Base-by-base conservation (phyloP, 2,329 filamentous ascomycete genomes). In the Clonostachys sp. region DNA sequence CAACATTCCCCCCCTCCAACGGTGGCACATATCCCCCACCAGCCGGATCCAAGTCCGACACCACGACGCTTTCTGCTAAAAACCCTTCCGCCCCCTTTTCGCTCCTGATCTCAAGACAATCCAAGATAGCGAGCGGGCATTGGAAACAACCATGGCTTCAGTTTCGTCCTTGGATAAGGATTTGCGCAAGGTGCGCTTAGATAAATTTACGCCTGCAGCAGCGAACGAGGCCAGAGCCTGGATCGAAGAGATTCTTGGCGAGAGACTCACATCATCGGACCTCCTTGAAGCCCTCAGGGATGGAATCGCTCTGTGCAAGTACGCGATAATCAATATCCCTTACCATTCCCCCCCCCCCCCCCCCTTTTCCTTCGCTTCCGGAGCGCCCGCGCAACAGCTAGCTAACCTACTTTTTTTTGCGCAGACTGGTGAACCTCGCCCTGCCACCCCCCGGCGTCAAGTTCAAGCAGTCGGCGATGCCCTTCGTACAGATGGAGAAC, bases 401-500 rank as follows among this genome's bases (percentile, higher is more conserved):
- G 24, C 24, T 30, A 10, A 30, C 17, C 52, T 61, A 48, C 55
- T 48, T 14, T 42, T n/a, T 14, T 12, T 24, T 44, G 3, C 14
- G 34, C 54, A 94, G 90, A 61, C 83, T 97, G 45, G 81, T 89
- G 59, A 97, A 96, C 62, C 77, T 92, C 48, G 87, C 81, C 34
- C 68, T 87, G 36, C 87, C 89, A 24, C 81, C 85, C 14, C 88
- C 89, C 1, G 86, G 86, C 34, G 81, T 96, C 69, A 90, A 86
- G 65, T 97, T 87, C 79, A 97, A 97, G 71, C 78, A 86, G 62
- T 96, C 91, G 1, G 72, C 83, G 39, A 97, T 97, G 92, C 94
- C 94, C 1, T 99, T 99, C 64, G 92, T 97, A 39, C 94, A 99
- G 68, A 97, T 97, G 91, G 94, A 99, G 67, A 99, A 99, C 65